Conservation (phyloP, 371 early-diverging fungal species). For the Rhizopus delemar region DNA sequence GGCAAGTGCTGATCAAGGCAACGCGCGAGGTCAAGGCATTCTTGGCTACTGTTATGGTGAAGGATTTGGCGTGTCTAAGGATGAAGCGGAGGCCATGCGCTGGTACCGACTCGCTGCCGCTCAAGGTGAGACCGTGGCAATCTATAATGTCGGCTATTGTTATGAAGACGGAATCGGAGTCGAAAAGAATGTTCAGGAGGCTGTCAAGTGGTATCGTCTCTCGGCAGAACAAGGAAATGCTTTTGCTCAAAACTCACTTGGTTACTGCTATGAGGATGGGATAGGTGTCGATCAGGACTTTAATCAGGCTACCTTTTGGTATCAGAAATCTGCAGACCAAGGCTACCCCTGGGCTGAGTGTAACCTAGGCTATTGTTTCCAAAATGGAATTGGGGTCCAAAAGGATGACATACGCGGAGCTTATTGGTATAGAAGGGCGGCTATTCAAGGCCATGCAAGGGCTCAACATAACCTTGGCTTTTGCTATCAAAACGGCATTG, state of each 20-base stretch:
- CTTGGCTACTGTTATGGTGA: constrained; percentile 76
- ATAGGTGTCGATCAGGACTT: constrained; percentile 62
- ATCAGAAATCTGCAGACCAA: constrained; percentile 67
- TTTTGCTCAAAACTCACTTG: constrained; percentile 79
- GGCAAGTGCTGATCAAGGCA: constrained; percentile 59
- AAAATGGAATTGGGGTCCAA: constrained; percentile 79
- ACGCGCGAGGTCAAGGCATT: constrained; percentile 69
- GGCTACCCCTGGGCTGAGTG: constrained; percentile 63
- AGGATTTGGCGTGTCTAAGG: constrained; percentile 72
- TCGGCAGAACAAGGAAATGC: constrained; percentile 77
- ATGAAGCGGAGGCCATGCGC: constrained; percentile 65
- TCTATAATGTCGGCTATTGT: constrained; percentile 81
- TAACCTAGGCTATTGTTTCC: constrained; percentile 81
- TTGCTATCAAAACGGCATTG: constrained; percentile 81
- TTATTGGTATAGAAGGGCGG: constrained; percentile 79
- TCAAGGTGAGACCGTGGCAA: constrained; percentile 69
- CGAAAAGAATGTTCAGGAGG: constrained; percentile 62
- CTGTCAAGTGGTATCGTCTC: constrained; percentile 71
- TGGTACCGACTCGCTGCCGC: constrained; percentile 71
- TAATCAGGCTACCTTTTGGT: constrained; percentile 53
- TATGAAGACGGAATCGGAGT: constrained; percentile 85
- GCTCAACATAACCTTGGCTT: constrained; percentile 88
- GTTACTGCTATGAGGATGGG: constrained; percentile 77
- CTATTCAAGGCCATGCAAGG: constrained; percentile 74
- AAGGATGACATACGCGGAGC: constrained; percentile 65